Conservation (phyloP, 192 early-diverging fungal species). For the Backusella morwellensis region DNA sequence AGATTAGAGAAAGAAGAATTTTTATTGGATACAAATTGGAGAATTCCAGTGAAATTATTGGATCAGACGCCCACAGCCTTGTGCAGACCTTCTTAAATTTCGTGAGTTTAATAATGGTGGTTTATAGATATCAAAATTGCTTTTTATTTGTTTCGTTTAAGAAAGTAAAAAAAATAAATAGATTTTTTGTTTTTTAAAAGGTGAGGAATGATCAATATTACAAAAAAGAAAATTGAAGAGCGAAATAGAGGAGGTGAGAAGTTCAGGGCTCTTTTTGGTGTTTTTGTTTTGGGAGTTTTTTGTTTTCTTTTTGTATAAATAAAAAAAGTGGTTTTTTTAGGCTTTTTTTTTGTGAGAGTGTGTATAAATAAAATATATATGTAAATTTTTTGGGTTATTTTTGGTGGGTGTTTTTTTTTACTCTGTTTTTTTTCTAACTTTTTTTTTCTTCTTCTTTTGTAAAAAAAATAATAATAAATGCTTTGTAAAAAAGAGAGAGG, state of each 20-base stretch:
- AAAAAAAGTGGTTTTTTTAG: not conserved
- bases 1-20: too few relatives aligned
- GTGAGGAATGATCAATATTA: not conserved
- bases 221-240: constrained; percentile 6
- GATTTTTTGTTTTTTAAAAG: not conserved
- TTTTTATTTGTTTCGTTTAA: not conserved
- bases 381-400: not conserved
- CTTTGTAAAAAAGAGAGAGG: too few relatives aligned
- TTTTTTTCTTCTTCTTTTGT: constrained; percentile 6
- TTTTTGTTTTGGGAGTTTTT: not conserved
- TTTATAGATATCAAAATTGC: not conserved
- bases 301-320: constrained; percentile 1
- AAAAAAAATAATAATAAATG: not conserved
- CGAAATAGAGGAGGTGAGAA: not conserved
- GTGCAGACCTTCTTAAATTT: too few relatives aligned
- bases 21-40: too few relatives aligned
- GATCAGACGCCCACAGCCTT: too few relatives aligned
- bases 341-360: not conserved
- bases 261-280: not conserved
- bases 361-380: not conserved
- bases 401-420: not conserved
- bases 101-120: not conserved
- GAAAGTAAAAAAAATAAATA: not conserved
- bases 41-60: too few relatives aligned
- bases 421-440: not conserved